Evolutionary conservation across 345 rosid species (phyloP), one percentile per base, ranked within the genome.

Genomic region (Pugionium dolabratum): DNA sequence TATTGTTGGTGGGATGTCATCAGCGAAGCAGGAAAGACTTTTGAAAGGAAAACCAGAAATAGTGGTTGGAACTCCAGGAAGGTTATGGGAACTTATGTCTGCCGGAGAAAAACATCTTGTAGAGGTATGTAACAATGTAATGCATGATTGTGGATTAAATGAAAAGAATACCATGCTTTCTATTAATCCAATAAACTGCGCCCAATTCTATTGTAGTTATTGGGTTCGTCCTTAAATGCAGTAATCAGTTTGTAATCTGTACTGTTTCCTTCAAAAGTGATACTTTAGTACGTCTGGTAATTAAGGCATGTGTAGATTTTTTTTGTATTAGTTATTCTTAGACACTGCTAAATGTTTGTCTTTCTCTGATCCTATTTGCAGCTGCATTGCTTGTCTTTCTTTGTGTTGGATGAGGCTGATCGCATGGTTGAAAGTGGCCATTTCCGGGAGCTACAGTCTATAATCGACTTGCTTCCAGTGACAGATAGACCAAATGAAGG

Each of bases 11-110:
- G 97, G 99, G 60, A 87, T 94, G 84, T 85, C 97, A 35, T 65
- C 90, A 25, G 96, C 88, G 58, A 90, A 90, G 78, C 99, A 90
- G 73, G 92, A 88, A 79, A 82, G 99, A 54, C 88, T 90, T 66
- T 54, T 94, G 32, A 85, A 84, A 81, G 77, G 80, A 48, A 86
- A 95, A 81, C 99, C 99, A 43, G 99, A 85, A 63, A 76, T 94
- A 54, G 79, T 94, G 64, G 93, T 94, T 62, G 99, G 81, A 75
- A 94, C 97, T 67, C 97, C 99, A 29, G 97, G 99, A 62, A 83
- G 99, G 66, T 79, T 94, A 54, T 94, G 99, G 99, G 93, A 90
- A 80, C 95, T 90, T 71, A 90, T 94, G 87, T 94, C 99, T 7
- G 81, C 80, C 11, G 96, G 97, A 76, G 96, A 90, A 77, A 77